Percentiles rank a stretch among this genome's conserved stretches.
These are phyloP conservation scores for Microbotryum lychnidis-dioicae DNA, from an alignment of 1,284 basidiomycete genomes.

Conservation along the genomic window DNA sequence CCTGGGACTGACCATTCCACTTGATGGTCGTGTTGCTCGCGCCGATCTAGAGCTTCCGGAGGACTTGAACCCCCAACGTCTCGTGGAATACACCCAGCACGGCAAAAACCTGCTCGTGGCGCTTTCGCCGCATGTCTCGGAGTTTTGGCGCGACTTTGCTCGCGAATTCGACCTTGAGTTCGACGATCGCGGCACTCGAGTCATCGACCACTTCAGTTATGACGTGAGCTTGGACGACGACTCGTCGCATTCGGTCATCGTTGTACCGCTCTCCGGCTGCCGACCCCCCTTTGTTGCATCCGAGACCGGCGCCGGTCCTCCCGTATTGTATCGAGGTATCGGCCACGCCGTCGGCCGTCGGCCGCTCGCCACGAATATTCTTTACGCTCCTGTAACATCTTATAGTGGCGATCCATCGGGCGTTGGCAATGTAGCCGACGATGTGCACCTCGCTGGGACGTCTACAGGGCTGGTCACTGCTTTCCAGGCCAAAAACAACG, in stretches of 20 bases:
- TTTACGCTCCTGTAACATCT: conserved; percentile 56
- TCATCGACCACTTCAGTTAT: conserved; percentile 46
- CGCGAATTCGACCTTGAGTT: conserved; percentile 51
- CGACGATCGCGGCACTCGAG: conserved; percentile 40
- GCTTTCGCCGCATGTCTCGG: conserved; percentile 54
- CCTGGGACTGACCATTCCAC: background rate
- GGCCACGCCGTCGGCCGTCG: conserved; percentile 66
- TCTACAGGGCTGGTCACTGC: conserved; percentile 70
- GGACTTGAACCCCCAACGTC: conserved; percentile 73
- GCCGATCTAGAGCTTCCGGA: conserved; percentile 52
- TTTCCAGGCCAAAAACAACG: conserved; percentile 74
- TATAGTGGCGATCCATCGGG: conserved; percentile 59
- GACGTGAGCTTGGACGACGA: conserved; percentile 18
- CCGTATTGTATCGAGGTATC: conserved; percentile 64
- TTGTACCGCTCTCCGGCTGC: conserved; percentile 46
- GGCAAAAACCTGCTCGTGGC: conserved; percentile 67
- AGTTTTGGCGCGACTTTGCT: conserved; percentile 46
- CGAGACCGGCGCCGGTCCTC: conserved; percentile 42
- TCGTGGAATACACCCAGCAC: conserved; percentile 60
- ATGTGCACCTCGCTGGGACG: conserved; percentile 66
- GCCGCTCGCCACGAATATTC: conserved; percentile 72
- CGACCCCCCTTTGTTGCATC: conserved; percentile 46
- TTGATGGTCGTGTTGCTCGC: background rate
- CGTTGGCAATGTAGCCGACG: conserved; percentile 58
- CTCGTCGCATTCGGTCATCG: conserved; percentile 50